Base-by-base conservation (phyloP, 2,329 filamentous ascomycete species). In the Aplosporella prunicola region DNA sequence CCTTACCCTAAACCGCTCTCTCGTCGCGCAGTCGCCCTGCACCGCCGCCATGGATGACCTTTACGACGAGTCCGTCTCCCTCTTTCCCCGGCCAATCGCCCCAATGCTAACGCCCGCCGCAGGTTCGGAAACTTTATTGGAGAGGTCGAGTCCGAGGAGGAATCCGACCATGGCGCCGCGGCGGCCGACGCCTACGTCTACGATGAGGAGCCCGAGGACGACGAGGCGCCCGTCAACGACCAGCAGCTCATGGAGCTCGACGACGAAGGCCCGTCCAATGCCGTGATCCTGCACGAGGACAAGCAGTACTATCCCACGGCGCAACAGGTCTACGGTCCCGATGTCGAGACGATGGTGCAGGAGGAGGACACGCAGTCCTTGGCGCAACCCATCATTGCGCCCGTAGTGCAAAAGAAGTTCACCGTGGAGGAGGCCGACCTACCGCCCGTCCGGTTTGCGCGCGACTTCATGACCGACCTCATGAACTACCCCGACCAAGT, bases 241-340 rank as follows among this genome's bases (percentile, higher is more conserved):
- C 81, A 93, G 58, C 83, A 94, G 63, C 67, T 91, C 51, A 96
- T 98, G 89, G 85, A 96, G 53, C 67, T 96, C 28, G 89, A 96
- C 56, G 82, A 86, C 59, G 81, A 88, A 32, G 87, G 83, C 10
- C 84, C 89, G 3, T 95, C 88, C 5, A 98, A 96, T 60, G 89
- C 91, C 35, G 87, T 98, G n/a, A 75, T 98, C 41, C 74, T 98
- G 30, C 91, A 98, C 64, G 91, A 98, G 69, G 91, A 98, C 66
- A 98, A 98, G 62, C 91, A 96, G 59, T 98, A 98, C 63, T 98
- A 98, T 57, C 91, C 91, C 20, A 94, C 88, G n/a, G 91, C 91
- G 40, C 80, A 89, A 56, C 91, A 98, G 61, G 80, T 94, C 27
- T 98, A 96, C 58, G 91, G 91, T 35, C 74, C 79, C 50, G 88